Base-by-base conservation (phyloP, 73 alveolate genomes). In the Blepharisma japonicum region DNA sequence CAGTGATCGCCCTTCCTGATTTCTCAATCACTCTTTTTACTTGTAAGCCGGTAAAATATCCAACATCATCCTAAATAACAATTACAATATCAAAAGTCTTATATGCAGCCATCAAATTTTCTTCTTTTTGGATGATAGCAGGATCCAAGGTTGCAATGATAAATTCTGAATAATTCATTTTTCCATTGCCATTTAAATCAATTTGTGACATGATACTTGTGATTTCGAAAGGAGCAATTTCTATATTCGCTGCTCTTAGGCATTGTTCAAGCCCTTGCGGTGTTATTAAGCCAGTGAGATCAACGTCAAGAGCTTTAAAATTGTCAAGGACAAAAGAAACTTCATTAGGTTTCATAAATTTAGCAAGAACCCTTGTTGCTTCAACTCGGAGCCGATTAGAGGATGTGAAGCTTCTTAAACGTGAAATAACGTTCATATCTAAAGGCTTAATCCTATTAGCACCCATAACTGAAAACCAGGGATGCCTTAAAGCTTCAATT, bases 31-130 rank as follows among this genome's bases (percentile, higher is more conserved):
- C 70, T 42, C 83, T 71, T 46, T 71, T 87, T 14, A 87, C 76
- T 77, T 90, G 95, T 47, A 88, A 91, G 20, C 77, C 79, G n/a
- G 95, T 71, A 53, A 91, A 88, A 38, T 77, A 88, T 14, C 97
- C 97, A 48, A 56, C 78, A 6, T 88, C 87, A 77, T 91, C 97
- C 81, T 79, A 78, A 71, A 78, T 89, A 55, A 78, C 77, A 50
- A 14, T 20, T 61, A 61, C 74, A 14, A 9, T 25, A 61, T 61
- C 74, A 61, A 14, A 61, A 61, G 78, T 84, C 50, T 89, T 79
- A 71, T 84, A 88, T 6, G 95, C 95, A 25, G 83, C 42, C 55
- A 61, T 85, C 42, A 88, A 67, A 56, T 78, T 80, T 23, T 84
- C 86, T 51, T 80, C 92, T 61, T 85, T 80, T 6, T 84, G 78